Evolutionary conservation across 768 basidiomycete species (phyloP), one percentile per base, ranked within the genome.

Genomic region (Neoboletus brunneissimus): DNA sequence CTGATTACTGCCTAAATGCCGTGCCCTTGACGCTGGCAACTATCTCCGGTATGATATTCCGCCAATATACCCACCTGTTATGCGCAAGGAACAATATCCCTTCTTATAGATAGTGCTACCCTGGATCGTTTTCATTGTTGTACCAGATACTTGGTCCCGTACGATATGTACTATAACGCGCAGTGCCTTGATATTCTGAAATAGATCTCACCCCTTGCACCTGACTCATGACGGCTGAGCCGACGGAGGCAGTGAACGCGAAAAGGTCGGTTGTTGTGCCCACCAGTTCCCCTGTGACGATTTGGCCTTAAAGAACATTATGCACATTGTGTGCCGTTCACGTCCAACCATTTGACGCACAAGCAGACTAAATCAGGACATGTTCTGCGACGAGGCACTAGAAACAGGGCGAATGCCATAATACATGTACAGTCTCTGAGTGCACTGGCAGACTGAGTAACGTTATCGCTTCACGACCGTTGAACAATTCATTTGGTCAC

Each of bases 1-100:
- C 43, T 72, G 41, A 60, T 73, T 48, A 68, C 72, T 1, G 55
- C 46, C 8, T 62, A 41, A 52, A 50, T 15, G 8, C 31, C 12
- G 1, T 8, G 13, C 20, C 29, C 16, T 31, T 38, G 54, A 34
- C 32, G 48, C 16, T 32, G 31, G 23, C n/a, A 18, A 35, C 6
- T 12, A 42, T 55, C 11, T 49, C 20, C 23, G 22, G 16, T 50
- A n/a, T n/a, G 11, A 34, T 18, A 31, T 16, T 20, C 16, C 34
- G 5, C 40, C n/a, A 5, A n/a, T 54, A 54, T 64, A 54, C 53
- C 29, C 44, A 34, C 29, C 7, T 20, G 40, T 32, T 25, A 37
- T 40, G 23, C 18, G 48, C 6, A 18, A 23, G 16, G 38, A n/a
- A 40, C 20, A 8, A 12, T 23, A 34, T 23, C 32, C 22, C 5